phyloP scores from a whole-genome alignment of 345 rosid species.

The Barbarea vulgaris region DNA sequence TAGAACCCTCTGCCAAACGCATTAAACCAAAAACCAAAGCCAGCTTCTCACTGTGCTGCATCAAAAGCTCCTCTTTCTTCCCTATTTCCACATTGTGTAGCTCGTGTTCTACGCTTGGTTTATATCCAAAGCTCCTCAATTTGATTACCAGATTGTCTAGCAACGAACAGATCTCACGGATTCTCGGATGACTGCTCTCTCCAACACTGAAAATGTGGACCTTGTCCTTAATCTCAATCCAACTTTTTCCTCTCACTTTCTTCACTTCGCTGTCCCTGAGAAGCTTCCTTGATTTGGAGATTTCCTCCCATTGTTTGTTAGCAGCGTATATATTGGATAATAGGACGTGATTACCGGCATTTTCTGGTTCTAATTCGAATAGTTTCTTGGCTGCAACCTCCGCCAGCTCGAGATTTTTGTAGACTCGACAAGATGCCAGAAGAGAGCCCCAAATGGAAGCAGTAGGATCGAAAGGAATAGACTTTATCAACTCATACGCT shows the following conservation, averaged over 20 bases:
- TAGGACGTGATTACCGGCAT: constrained; percentile 76
- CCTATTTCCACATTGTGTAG: constrained; percentile 63
- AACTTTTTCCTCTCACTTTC: constrained; percentile 77
- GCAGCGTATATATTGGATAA: constrained; percentile 70
- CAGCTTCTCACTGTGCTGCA: constrained; percentile 75
- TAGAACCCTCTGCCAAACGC: constrained; percentile 47
- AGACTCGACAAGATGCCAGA: constrained; percentile 65
- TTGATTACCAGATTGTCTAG: constrained; percentile 55
- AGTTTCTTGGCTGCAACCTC: constrained; percentile 70
- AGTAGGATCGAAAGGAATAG: constrained; percentile 67
- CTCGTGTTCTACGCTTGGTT: constrained; percentile 50
- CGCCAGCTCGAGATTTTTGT: constrained; percentile 63
- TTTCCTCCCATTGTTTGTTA: constrained; percentile 62
- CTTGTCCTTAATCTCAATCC: constrained; percentile 72
- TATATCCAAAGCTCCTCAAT: constrained; percentile 55
- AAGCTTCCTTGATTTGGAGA: constrained; percentile 57
- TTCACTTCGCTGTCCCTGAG: constrained; percentile 55
- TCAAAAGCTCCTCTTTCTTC: constrained; percentile 58
- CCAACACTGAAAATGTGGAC: constrained; percentile 68
- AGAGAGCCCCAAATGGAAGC: constrained; percentile 89
- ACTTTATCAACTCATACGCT: constrained; percentile 60
- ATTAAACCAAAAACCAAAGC: constrained; percentile 64
- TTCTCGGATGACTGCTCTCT: constrained; percentile 63
- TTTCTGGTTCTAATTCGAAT: constrained; percentile 71
- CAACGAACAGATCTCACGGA: constrained; percentile 51